Base-by-base conservation (phyloP, 345 rosid species). In the Eucalyptus fibrosa region DNA sequence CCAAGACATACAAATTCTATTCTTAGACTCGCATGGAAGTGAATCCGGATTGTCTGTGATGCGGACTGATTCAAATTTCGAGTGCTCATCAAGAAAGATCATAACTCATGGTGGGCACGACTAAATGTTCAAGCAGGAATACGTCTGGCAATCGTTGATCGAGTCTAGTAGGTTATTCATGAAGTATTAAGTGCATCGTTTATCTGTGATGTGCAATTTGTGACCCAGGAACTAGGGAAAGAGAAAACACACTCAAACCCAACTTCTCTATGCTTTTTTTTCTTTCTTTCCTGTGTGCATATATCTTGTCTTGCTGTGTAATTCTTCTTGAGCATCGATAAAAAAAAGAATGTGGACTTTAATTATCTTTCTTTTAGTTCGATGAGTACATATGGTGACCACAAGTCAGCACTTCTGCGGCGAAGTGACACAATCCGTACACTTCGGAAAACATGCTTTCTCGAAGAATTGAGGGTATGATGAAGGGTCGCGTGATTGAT, bases 1-100 rank as follows among this genome's bases (percentile, higher is more conserved):
- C 98, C 80, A 96, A 95, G 92, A 86, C 30, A 49, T 95, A 96
- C 89, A 6, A 93, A 45, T 96, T 97, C 90, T 95, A 96, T 91
- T 93, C 95, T 53, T 96, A 91, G 88, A 86, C 21, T n/a, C 26
- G 14, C 82, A 5, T 9, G 47, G 34, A 51, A 65, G 87, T 21
- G 85, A 77, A 1, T 40, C 47, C 16, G 0, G 85, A 3, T 40
- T 19, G 44, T 40, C 85, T 77, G 17, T 12, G 16, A 21, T 40
- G 85, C 47, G 0, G 28, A 40, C 30, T 1, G 28, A 40, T 3
- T 77, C 85, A 40, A 42, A 77, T 77, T 37, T 12, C 1, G 2
- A 1, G 2, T 37, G 47, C 83, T 42, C 28, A 23, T 3, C 30
- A 6, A 77, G 47, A 77, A 44, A 40, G 47, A 40, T 72, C 82